Conservation (phyloP, 1,284 basidiomycete species). For the Pyrrhoderma lamaoense region DNA sequence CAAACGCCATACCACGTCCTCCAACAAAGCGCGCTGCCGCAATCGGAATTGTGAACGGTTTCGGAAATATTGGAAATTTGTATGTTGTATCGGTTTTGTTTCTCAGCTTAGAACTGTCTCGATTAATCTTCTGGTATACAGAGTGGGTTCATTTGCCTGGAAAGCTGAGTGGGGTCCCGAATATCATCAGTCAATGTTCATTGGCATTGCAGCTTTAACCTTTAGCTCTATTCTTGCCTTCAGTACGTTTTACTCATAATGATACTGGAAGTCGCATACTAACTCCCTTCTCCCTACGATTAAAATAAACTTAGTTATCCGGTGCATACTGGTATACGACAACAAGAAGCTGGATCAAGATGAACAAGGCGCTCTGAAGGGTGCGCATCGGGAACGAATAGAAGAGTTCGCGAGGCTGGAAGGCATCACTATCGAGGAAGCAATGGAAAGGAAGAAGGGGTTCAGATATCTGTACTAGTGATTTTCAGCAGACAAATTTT, state of each 20-base stretch:
- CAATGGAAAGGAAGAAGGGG: constrained; percentile 31
- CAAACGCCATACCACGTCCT: constrained; percentile 55
- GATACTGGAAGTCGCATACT: too few relatives aligned
- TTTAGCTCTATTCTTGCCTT: constrained; percentile 26
- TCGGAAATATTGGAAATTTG: constrained; percentile 36
- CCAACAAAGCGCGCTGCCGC: constrained; percentile 50
- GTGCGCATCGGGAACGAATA: constrained; percentile 29
- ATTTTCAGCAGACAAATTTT: too few relatives aligned
- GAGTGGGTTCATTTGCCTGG: constrained; percentile 34
- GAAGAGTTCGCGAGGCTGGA: constrained; percentile 33
- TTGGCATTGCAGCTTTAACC: constrained; percentile 27
- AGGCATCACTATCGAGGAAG: constrained; percentile 32
- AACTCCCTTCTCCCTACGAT: too few relatives aligned
- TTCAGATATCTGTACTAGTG: constrained; percentile 36
- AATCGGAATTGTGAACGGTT: constrained; percentile 37
- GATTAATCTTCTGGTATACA: constrained; percentile 12
- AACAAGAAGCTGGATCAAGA: constrained; percentile 32
- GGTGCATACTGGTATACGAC: constrained; percentile 28
- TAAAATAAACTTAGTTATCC: constrained; percentile 33
- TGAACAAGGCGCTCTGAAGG: constrained; percentile 28
- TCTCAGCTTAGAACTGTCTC: not conserved
- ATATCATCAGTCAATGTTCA: constrained; percentile 34
- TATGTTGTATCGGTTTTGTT: constrained; percentile 21
- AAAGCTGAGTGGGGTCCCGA: constrained; percentile 33
- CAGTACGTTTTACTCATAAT: constrained; percentile 18